phyloP scores from a whole-genome alignment of 116 monocot genomes.

The Iris pallida region DNA sequence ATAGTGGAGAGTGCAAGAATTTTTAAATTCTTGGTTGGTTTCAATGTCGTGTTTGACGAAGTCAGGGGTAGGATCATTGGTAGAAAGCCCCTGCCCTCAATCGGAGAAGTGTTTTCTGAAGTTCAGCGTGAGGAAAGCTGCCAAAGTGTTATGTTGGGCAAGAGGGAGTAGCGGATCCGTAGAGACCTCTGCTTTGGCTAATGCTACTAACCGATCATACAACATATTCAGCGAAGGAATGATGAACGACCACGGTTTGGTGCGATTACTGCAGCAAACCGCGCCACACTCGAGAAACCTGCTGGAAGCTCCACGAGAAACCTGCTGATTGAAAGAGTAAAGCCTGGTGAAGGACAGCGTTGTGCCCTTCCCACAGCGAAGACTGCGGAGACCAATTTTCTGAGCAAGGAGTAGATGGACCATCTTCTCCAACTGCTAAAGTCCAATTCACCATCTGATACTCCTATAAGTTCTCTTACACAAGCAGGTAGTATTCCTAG shows the following conservation, averaged over 20 bases:
- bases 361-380: not conserved
- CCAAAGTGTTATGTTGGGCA: not conserved
- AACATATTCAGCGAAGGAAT: not conserved
- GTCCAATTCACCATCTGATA: too few species aligned
- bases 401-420: too few species aligned
- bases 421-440: too few species aligned
- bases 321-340: not conserved
- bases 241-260: not conserved
- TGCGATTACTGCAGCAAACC: not conserved
- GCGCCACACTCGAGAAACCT: not conserved
- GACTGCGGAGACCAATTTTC: too few species aligned
- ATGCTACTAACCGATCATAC: not conserved
- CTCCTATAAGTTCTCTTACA: too few species aligned
- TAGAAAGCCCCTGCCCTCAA: not conserved
- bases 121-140: not conserved
- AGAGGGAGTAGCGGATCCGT: not conserved
- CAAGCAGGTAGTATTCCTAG: too few species aligned
- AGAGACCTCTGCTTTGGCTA: not conserved
- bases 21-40: too few species aligned
- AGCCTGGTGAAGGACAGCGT: too few species aligned
- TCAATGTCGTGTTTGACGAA: too few species aligned
- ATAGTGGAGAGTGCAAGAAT: too few species aligned
- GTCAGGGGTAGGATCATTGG: not conserved
- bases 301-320: not conserved
- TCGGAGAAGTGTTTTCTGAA: not conserved